Base-by-base conservation (phyloP, 257 asterid species). In the Nicotiana otophora region DNA sequence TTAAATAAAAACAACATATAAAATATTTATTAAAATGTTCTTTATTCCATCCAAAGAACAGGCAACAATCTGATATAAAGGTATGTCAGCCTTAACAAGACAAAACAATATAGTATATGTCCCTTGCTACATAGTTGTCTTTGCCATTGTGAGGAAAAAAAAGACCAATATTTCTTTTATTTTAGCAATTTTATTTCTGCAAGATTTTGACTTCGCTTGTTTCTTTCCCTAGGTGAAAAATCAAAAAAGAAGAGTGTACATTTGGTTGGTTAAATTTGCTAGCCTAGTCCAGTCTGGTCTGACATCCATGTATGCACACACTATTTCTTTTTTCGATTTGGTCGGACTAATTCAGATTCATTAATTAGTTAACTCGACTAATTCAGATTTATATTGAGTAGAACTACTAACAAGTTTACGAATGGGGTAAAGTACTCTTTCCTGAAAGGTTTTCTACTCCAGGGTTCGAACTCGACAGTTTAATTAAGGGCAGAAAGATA, bases 41-140 rank as follows among this genome's bases (percentile, higher is more conserved):
- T 70, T 51, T 70, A 72, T 53, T 39, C 78, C 36, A 15, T 69
- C 67, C 65, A 81, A 80, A 77, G 74, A 80, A 81, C 68, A 81
- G 53, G 85, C 83, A 81, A 80, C 76, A 86, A 81, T 77, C 82
- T 63, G 78, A 80, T 66, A 53, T 72, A 55, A 68, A 78, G 79
- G 86, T 53, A 81, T 83, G 84, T 80, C 82, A 81, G 81, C 78
- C 87, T 77, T 70, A 81, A 68, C 42, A 81, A 80, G 87, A 82
- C 85, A 84, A 84, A 80, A 64, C 86, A 83, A 66, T n/a, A 67
- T 54, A 55, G 54, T 46, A 57, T 77, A 53, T 75, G 84, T 75
- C 64, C 31, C 82, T 81, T 31, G 70, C 76, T 66, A 79, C 57
- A 16, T 55, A 20, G 72, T 30, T 85, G 81, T 79, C 87, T 48